These are phyloP conservation scores for Gnomoniopsis smithogilvyi DNA, from an alignment of 2,329 filamentous ascomycete genomes.

Conservation along the genomic window DNA sequence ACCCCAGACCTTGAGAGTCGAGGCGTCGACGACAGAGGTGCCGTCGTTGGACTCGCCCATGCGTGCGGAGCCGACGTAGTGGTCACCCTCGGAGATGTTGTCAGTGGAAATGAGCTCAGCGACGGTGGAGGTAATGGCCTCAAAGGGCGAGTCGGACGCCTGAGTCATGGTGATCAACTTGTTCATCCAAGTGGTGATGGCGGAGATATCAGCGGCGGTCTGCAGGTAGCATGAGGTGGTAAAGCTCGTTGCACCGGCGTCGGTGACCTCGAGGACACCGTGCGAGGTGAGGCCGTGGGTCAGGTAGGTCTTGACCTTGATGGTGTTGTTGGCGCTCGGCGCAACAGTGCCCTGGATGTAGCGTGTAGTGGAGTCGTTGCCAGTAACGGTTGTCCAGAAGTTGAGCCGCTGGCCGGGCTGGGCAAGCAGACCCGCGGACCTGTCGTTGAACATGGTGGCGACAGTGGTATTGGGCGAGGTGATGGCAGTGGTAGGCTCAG, in stretches of 20 bases:
- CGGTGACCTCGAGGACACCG: constrained; percentile 39
- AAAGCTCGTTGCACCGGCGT: constrained; percentile 38
- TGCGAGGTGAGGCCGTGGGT: constrained; percentile 47
- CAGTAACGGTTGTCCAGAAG: constrained; percentile 43
- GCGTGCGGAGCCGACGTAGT: constrained; percentile 28
- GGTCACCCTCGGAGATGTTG: constrained; percentile 24
- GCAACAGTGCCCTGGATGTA: constrained; percentile 44
- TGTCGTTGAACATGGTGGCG: constrained; percentile 32
- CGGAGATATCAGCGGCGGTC: constrained; percentile 28
- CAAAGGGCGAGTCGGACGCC: constrained; percentile 23
- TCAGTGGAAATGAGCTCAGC: constrained; percentile 15
- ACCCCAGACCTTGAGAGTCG: constrained; percentile 49
- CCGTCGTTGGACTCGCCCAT: constrained; percentile 30
- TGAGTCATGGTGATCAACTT: constrained; percentile 26
- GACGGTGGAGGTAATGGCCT: constrained; percentile 19
- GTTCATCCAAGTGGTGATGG: constrained; percentile 26
- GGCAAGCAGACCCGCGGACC: constrained; percentile 35
- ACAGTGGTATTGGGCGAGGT: constrained; percentile 26
- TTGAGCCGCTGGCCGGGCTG: constrained; percentile 44
- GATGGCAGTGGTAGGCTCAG: constrained; percentile 21
- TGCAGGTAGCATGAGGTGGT: constrained; percentile 33
- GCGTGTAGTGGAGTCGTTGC: constrained; percentile 35
- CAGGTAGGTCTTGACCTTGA: constrained; percentile 48
- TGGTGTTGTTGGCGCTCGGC: constrained; percentile 35
- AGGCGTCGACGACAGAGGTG: constrained; percentile 28